Conservation (phyloP, 2,329 filamentous ascomycete genomes). For the Claviceps sp. region DNA sequence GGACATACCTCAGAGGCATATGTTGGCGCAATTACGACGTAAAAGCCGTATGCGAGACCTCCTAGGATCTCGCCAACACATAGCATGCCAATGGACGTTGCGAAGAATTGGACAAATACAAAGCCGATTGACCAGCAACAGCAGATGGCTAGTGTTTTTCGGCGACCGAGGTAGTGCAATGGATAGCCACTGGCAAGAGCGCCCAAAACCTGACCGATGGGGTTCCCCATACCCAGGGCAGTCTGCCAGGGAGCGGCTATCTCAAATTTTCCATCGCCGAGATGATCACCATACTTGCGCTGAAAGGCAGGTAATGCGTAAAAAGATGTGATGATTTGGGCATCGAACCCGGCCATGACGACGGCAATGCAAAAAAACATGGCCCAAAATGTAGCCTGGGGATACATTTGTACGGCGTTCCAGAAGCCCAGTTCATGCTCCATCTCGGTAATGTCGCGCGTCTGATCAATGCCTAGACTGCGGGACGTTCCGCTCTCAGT, state of each 20-base stretch:
- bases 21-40: slow-evolving; percentile 43
- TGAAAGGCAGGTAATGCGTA: slow-evolving; percentile 21
- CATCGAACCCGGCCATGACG: slow-evolving; percentile 21
- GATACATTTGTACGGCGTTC: slow-evolving; percentile 25
- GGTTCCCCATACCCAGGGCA: slow-evolving; percentile 29
- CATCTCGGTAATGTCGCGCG: slow-evolving; percentile 11
- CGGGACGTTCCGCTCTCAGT: slow-evolving; percentile 1
- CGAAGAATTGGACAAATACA: slow-evolving; percentile 52
- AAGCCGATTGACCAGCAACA: slow-evolving; percentile 33
- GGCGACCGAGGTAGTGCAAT: slow-evolving; percentile 28
- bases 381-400: slow-evolving; percentile 17
- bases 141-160: slow-evolving; percentile 30
- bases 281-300: slow-evolving; percentile 17
- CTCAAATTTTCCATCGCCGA: slow-evolving; percentile 21
- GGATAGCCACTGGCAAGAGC: slow-evolving; percentile 17
- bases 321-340: slow-evolving; percentile 25
- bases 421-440: slow-evolving; percentile 15
- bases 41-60: slow-evolving; percentile 47
- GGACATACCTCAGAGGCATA: slow-evolving; percentile 51
- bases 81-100: slow-evolving; percentile 37
- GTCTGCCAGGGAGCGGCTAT: slow-evolving; percentile 36
- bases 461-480: slow-evolving; percentile 10
- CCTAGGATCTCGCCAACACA: slow-evolving; percentile 49
- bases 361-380: slow-evolving; percentile 17
- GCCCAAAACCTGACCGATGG: slow-evolving; percentile 34